Base-by-base conservation (phyloP, 2,329 filamentous ascomycete genomes). In the Colletotrichum phormii region DNA sequence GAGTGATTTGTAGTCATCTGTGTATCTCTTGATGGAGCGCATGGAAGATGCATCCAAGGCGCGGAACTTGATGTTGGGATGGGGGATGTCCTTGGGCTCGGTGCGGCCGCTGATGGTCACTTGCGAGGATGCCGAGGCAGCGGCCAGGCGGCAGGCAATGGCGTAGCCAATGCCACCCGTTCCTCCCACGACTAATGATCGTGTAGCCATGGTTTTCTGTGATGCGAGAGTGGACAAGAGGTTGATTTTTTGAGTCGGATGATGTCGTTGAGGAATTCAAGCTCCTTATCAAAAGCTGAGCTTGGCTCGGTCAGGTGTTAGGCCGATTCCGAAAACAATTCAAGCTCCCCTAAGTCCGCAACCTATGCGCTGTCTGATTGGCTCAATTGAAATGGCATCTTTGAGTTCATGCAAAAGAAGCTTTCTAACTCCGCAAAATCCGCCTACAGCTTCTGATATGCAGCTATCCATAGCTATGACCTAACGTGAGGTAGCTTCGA, bases 151-250 rank as follows among this genome's bases (percentile, higher is more conserved):
- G 72, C 78, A 79, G 70, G 82, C 81, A 58, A 83, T 82, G 62
- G 78, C 82, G 68, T 81, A 81, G 71, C 81, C 81, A 5, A 82
- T 78, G 68, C 81, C 80, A 64, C 77, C 76, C 61, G 82, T 83
- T 22, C 82, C 82, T 62, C 81, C 81, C 1, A 82, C 77, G 9
- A 83, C 78, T 8, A 82, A 75, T 54, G 80, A 81, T 75, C 76
- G 75, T 49, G 74, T 75, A 24, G 12, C 35, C 37, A 63, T 63
- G 42, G 24, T 53, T 63, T n/a, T 29, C 26, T 29, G 26, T 29
- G 26, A 29, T 29, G 26, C 26, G 26, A 29, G 26, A 29, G 26
- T 29, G 26, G 26, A 29, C 26, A 29, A 29, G 26, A 29, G 26
- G 26, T 5, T 29, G 26, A 29, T 29, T 4, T 5, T 29, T 29